Percentiles rank a stretch among this genome's conserved stretches.
These are phyloP conservation scores for Ampelomyces quisqualis DNA, from an alignment of 2,329 filamentous ascomycete species.

Conservation along the genomic window DNA sequence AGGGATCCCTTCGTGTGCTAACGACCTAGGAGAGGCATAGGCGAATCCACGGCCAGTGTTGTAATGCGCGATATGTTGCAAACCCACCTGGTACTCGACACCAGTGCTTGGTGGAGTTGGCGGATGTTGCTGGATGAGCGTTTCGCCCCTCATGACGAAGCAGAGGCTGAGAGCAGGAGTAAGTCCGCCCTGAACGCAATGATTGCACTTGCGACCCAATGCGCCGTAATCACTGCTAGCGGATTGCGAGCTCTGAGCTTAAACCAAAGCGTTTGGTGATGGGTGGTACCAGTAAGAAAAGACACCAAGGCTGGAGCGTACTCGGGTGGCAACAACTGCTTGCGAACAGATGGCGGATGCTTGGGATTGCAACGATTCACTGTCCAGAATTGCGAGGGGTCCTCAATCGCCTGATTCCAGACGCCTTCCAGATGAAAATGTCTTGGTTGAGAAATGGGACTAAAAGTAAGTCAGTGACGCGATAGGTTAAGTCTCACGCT, in stretches of 20 bases:
- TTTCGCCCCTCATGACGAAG: conserved; percentile 37
- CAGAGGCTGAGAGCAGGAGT: conserved; percentile 9
- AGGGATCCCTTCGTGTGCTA: conserved; percentile 30
- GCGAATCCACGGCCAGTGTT: conserved; percentile 44
- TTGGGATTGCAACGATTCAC: background rate
- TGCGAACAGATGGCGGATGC: conserved; percentile 1
- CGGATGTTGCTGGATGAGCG: conserved; percentile 40
- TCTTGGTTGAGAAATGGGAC: conserved; percentile 16
- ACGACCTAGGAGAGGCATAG: conserved; percentile 34
- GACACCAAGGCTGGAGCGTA: background rate
- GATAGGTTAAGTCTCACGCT: conserved; percentile 17
- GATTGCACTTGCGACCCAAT: conserved; percentile 6
- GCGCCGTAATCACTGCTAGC: conserved; percentile 7
- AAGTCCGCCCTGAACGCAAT: conserved; percentile 6
- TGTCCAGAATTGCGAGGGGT: background rate
- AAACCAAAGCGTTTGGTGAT: conserved; percentile 12
- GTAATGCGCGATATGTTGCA: conserved; percentile 48
- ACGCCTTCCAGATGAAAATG: conserved; percentile 13
- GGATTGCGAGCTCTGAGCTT: conserved; percentile 10
- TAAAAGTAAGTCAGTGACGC: conserved; percentile 32
- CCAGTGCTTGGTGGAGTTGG: conserved; percentile 39
- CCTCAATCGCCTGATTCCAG: conserved; percentile 14
- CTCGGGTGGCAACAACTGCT: conserved; percentile 1
- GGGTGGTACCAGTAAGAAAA: background rate
- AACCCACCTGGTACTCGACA: conserved; percentile 38